Base-by-base conservation (phyloP, 768 basidiomycete genomes). In the Fomitopsis serialis region DNA sequence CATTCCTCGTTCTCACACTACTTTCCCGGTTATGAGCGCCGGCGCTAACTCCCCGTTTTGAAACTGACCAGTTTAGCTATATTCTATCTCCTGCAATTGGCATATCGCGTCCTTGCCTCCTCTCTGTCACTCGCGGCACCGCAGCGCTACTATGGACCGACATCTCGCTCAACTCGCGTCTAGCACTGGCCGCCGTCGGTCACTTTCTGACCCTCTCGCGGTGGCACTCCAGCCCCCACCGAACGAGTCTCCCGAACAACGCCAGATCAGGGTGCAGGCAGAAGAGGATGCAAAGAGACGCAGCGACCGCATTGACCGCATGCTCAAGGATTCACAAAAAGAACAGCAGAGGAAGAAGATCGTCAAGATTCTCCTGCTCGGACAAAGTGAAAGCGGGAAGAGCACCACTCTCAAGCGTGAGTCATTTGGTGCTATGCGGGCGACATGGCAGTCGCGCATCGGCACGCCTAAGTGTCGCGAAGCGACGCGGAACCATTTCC, bases 301-400 rank as follows among this genome's bases (percentile, higher is more conserved):
- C 62, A 86, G 83, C 72, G 85, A 92, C 61, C 72, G 74, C 21
- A 93, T 93, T 62, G 90, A 93, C 69, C 84, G 86, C 57, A 82
- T 85, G 80, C 74, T 93, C 64, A 78, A 79, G 54, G 89, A 92
- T 62, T 70, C 77, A 54, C 77, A 74, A 51, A 82, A 86, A 57
- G 72, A 69, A 62, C 83, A 78, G 70, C 83, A 78, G 67, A 66
- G 69, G 36, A 81, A 77, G 58, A 75, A 81, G 58, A 81, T 84
- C 63, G 80, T 92, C 68, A 85, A 85, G 64, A 80, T 92, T 49
- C 74, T 92, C 51, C 76, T 92, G 56, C 81, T 92, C 40, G 90
- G 90, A 48, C 90, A 92, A 77, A 91, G 89, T 56, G 89, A 92
- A 76, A 90, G 87, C 62, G 90, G 89, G 37, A 92, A 92, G 75